Conservation (phyloP, 2,329 filamentous ascomycete genomes). For the Aspergillus japonicus region DNA sequence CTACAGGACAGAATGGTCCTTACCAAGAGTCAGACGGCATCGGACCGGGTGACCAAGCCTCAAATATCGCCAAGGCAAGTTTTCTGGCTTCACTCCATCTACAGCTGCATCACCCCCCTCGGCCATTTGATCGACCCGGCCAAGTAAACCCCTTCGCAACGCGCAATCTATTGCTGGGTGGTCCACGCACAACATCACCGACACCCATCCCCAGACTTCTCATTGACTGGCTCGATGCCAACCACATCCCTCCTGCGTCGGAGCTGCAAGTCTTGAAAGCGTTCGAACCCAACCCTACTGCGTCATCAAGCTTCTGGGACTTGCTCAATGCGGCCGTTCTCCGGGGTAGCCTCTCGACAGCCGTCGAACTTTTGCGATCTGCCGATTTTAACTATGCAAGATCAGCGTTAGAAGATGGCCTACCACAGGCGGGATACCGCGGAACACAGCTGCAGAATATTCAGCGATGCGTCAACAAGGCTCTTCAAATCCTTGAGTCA, state of each 20-base stretch:
- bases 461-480: constrained; percentile 66
- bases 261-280: constrained; percentile 65
- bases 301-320: constrained; percentile 80
- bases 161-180: constrained; percentile 31
- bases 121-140: constrained; percentile 27
- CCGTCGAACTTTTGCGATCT: constrained; percentile 66
- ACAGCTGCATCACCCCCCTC: constrained; percentile 70
- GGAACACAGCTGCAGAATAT: constrained; percentile 77
- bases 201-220: constrained; percentile 69
- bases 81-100: constrained; percentile 78
- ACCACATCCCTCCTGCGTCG: constrained; percentile 70
- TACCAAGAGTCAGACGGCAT: constrained; percentile 53
- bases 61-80: constrained; percentile 70
- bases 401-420: constrained; percentile 61
- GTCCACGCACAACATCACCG: constrained; percentile 26
- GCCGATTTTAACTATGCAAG: constrained; percentile 78
- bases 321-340: constrained; percentile 71
- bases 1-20: constrained; percentile 44
- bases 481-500: constrained; percentile 66
- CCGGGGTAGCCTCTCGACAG: constrained; percentile 69
- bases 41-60: constrained; percentile 62
- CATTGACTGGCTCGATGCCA: constrained; percentile 75
- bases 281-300: constrained; percentile 69
- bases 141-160: constrained; percentile 27
- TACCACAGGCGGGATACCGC: constrained; percentile 66